These are phyloP conservation scores for Fomitopsis pulvina DNA, from an alignment of 768 basidiomycete species.

Conservation along the genomic window DNA sequence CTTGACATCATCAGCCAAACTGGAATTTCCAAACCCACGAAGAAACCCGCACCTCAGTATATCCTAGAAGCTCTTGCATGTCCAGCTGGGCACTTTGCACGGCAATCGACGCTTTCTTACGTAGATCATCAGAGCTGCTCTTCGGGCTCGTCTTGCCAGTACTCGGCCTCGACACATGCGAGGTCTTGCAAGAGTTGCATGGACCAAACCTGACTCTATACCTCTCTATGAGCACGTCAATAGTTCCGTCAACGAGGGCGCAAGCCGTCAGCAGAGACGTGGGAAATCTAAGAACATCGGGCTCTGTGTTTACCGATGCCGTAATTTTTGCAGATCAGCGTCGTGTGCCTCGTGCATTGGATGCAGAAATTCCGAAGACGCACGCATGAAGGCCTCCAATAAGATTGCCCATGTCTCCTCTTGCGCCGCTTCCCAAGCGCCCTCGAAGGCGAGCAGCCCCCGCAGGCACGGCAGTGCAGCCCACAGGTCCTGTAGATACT, in stretches of 20 bases:
- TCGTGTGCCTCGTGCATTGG: background rate
- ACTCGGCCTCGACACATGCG: background rate
- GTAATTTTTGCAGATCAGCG: background rate
- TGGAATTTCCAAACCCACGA: background rate
- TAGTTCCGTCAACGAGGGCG: conserved; percentile 41
- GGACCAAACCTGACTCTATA: conserved; percentile 15
- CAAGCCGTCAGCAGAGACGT: conserved; percentile 48
- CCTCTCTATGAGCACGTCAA: conserved; percentile 30
- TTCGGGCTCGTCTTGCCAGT: background rate
- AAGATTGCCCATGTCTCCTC: conserved; percentile 44
- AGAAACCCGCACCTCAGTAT: conserved; percentile 9
- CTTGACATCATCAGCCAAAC: background rate
- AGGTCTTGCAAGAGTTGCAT: background rate
- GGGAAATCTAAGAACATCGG: conserved; percentile 46
- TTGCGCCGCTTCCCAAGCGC: conserved; percentile 42
- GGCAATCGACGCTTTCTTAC: conserved; percentile 10
- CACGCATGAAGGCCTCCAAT: conserved; percentile 37
- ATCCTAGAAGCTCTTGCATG: conserved; percentile 14
- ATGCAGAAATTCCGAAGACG: background rate
- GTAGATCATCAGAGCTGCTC: background rate
- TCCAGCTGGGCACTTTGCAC: conserved; percentile 10
- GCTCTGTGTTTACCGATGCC: conserved; percentile 30
- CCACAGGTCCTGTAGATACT: conserved; percentile 54
- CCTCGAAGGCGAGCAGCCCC: conserved; percentile 27
- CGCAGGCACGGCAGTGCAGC: conserved; percentile 46